Percentiles rank a stretch among this genome's conserved stretches.
phyloP scores from a whole-genome alignment of 164 flowering plant genomes.

The Magnolia changhungtana region DNA sequence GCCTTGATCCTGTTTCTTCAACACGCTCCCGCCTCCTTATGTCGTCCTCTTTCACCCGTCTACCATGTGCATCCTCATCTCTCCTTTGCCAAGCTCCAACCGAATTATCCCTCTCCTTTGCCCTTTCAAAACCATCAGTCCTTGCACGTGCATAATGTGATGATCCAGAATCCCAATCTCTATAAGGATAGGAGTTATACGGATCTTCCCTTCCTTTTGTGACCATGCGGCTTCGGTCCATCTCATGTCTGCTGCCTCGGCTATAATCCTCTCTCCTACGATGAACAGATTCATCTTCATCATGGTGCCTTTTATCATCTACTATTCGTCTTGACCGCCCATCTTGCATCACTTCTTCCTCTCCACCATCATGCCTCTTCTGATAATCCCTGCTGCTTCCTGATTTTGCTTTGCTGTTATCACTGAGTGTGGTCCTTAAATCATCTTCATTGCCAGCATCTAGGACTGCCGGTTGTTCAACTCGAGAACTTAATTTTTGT shows the following conservation, averaged over 20 bases:
- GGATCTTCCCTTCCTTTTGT: slow-evolving; percentile 60
- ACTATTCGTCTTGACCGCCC: slow-evolving; percentile 33
- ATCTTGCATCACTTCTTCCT: slow-evolving; percentile 76
- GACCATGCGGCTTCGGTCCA: slow-evolving; percentile 38
- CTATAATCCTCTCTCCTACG: slow-evolving; percentile 46
- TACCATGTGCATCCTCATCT: slow-evolving; percentile 62
- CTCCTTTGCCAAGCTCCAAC: slow-evolving; percentile 54
- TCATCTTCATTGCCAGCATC: slow-evolving; percentile 56
- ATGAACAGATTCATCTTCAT: slow-evolving; percentile 46
- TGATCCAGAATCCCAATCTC: slow-evolving; percentile 49
- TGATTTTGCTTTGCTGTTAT: slow-evolving; percentile 74
- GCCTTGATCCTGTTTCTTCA: slow-evolving; percentile 60
- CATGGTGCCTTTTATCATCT: slow-evolving; percentile 36
- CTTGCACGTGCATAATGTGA: slow-evolving; percentile 35
- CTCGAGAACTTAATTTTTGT: slow-evolving; percentile 49
- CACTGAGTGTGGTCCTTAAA: slow-evolving; percentile 64
- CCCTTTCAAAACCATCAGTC: slow-evolving; percentile 53
- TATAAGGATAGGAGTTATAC: slow-evolving; percentile 32
- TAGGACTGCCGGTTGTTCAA: slow-evolving; percentile 36
- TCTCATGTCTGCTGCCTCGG: slow-evolving; percentile 41
- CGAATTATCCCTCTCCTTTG: slow-evolving; percentile 60
- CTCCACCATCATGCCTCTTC: slow-evolving; percentile 50
- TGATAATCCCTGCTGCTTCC: slow-evolving; percentile 64
- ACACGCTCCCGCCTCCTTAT: slow-evolving; percentile 55
- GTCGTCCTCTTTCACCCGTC: slow-evolving; percentile 61